These are phyloP conservation scores for Trichosporon coremiiforme DNA, from an alignment of 1,284 basidiomycete species.

Conservation along the genomic window DNA sequence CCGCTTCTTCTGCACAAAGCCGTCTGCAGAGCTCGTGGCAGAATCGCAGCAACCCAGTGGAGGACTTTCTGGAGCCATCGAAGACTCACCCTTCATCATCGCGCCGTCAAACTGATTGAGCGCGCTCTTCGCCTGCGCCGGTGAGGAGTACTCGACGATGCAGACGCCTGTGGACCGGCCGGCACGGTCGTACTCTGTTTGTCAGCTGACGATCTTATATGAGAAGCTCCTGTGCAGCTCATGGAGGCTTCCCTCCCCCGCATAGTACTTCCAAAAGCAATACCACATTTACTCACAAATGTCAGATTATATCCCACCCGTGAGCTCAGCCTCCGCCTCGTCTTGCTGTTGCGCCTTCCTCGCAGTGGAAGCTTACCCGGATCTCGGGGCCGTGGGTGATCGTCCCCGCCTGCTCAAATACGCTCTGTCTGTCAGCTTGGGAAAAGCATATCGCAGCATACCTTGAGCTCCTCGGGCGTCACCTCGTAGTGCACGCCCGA, in stretches of 20 bases:
- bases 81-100: constrained; percentile 75
- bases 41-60: too few species aligned
- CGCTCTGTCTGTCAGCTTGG: constrained; percentile 61
- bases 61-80: neutral
- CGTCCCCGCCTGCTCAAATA: constrained; percentile 90
- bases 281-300: constrained; percentile 32
- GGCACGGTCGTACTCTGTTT: constrained; percentile 82
- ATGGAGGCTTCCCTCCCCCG: too few species aligned
- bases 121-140: constrained; percentile 76
- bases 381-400: constrained; percentile 88
- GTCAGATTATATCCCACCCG: constrained; percentile 35
- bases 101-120: constrained; percentile 86
- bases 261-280: constrained; percentile 12
- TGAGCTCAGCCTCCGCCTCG: constrained; percentile 29
- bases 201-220: constrained; percentile 31
- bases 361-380: constrained; percentile 66
- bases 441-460: constrained; percentile 57
- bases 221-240: neutral
- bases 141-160: constrained; percentile 76
- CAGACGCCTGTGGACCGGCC: constrained; percentile 88
- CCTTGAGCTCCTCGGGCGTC: constrained; percentile 80
- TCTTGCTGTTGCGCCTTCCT: constrained; percentile 5
- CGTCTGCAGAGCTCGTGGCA: too few species aligned
- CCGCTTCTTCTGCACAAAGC: too few species aligned
- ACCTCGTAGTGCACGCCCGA: constrained; percentile 94